These are phyloP conservation scores for Fusarium scirpi DNA, from an alignment of 2,329 filamentous ascomycete genomes.

Conservation along the genomic window DNA sequence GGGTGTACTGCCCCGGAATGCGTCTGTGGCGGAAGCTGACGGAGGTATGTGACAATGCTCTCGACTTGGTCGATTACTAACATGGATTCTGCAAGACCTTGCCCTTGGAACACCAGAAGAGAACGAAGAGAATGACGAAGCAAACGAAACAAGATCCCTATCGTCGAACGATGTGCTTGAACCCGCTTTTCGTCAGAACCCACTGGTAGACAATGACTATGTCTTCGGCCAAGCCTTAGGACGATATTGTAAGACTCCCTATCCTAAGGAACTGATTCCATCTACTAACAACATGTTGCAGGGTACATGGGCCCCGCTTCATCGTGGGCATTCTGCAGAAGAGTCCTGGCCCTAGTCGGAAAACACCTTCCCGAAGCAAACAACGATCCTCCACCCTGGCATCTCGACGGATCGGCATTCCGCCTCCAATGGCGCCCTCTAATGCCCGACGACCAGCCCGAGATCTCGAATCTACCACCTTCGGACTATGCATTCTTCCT, in stretches of 20 bases:
- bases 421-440: slow-evolving; percentile 38
- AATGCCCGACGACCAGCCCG: slow-evolving; percentile 38
- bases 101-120: slow-evolving; percentile 23
- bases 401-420: slow-evolving; percentile 45
- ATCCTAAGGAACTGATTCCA: too few relatives aligned
- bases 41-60: background rate
- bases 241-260: slow-evolving; percentile 23
- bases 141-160: background rate
- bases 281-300: background rate
- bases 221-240: slow-evolving; percentile 41
- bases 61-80: background rate
- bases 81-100: background rate
- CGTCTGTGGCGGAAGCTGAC: background rate
- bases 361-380: slow-evolving; percentile 43
- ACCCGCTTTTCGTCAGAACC: slow-evolving; percentile 43
- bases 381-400: slow-evolving; percentile 42
- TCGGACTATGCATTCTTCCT: slow-evolving; percentile 44
- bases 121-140: background rate
- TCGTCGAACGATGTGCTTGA: slow-evolving; percentile 30
- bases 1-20: background rate
- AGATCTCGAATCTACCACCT: slow-evolving; percentile 39
- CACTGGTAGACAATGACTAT: slow-evolving; percentile 44
- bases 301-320: slow-evolving; percentile 48
- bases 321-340: slow-evolving; percentile 45
- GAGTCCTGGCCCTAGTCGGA: slow-evolving; percentile 41